Conservation (phyloP, 495 filamentous ascomycete genomes). For the Pyronema domesticum region DNA sequence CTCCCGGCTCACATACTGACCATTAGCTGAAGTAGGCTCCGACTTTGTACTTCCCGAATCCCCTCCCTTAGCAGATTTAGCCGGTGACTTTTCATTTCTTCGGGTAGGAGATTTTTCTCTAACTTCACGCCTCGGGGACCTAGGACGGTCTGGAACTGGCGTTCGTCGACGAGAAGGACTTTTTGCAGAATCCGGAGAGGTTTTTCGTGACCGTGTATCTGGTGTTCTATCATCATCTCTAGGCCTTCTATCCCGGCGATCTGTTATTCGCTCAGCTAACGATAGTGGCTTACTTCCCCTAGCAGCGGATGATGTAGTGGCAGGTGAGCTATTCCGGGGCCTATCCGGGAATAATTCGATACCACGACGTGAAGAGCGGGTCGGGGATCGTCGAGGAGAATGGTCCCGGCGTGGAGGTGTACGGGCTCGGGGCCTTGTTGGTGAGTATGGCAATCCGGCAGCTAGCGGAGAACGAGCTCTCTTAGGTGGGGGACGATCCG, state of each 20-base stretch:
- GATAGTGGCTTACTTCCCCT: no score
- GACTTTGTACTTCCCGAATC: conserved; percentile 1
- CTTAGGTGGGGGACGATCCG: conserved; percentile 1
- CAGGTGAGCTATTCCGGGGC: background rate
- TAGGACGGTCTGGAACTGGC: background rate
- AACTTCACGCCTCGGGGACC: conserved; percentile 5
- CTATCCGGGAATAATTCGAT: background rate
- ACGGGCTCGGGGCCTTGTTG: background rate
- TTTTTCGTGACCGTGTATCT: background rate
- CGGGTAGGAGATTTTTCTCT: conserved; percentile 10
- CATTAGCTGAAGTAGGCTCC: conserved; percentile 7
- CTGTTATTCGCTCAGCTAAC: background rate
- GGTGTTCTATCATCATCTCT: background rate
- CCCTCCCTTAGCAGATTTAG: background rate
- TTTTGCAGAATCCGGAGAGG: background rate
- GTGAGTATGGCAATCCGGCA: background rate
- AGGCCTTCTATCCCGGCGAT: background rate
- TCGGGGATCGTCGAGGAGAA: background rate
- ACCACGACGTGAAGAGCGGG: background rate
- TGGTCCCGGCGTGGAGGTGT: background rate
- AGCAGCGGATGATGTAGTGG: background rate
- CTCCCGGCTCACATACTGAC: conserved; percentile 21
- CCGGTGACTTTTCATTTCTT: conserved; percentile 7
- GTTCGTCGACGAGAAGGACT: conserved; percentile 3
- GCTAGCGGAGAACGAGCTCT: background rate